A percentile compares a stretch with the other conserved stretches of the same genome.
Conservation (phyloP, 129 eudicot species). For the Silybum marianum region DNA sequence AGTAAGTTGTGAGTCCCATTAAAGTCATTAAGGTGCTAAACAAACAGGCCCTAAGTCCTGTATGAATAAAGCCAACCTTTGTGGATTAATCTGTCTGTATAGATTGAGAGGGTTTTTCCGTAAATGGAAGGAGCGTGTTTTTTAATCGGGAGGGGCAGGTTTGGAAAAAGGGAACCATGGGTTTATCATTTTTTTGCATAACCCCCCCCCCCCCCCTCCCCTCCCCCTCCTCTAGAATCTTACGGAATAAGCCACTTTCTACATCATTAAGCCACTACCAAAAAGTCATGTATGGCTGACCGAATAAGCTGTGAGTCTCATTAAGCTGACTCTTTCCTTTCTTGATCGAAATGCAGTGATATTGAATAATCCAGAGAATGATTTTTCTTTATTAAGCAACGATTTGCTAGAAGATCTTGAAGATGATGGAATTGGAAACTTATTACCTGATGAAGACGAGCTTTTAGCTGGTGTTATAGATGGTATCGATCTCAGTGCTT, state of each 20-base stretch:
- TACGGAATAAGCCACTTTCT: background rate
- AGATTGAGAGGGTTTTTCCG: too few relatives aligned
- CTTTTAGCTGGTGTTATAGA: slow-evolving; percentile 79
- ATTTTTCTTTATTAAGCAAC: slow-evolving; percentile 34
- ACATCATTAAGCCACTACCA: background rate
- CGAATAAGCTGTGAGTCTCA: background rate
- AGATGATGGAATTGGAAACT: slow-evolving; percentile 42
- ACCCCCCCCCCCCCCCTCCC: too few relatives aligned
- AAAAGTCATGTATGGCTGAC: background rate
- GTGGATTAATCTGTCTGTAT: too few relatives aligned
- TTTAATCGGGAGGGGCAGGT: too few relatives aligned
- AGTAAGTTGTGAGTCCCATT: too few relatives aligned
- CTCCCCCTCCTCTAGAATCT: background rate
- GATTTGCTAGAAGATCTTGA: slow-evolving; percentile 48
- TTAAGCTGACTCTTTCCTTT: slow-evolving; percentile 18
- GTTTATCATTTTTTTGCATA: too few relatives aligned
- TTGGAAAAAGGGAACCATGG: too few relatives aligned
- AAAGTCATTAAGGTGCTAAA: too few relatives aligned
- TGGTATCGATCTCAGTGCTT: slow-evolving; percentile 47
- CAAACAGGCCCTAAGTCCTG: too few relatives aligned
- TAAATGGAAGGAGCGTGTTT: too few relatives aligned
- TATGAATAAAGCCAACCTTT: too few relatives aligned
- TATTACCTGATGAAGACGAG: slow-evolving; percentile 93
- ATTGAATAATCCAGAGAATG: slow-evolving; percentile 32
- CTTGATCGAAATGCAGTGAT: slow-evolving; percentile 45